phyloP scores from a whole-genome alignment of 768 basidiomycete genomes.

The Paxillus involutus region DNA sequence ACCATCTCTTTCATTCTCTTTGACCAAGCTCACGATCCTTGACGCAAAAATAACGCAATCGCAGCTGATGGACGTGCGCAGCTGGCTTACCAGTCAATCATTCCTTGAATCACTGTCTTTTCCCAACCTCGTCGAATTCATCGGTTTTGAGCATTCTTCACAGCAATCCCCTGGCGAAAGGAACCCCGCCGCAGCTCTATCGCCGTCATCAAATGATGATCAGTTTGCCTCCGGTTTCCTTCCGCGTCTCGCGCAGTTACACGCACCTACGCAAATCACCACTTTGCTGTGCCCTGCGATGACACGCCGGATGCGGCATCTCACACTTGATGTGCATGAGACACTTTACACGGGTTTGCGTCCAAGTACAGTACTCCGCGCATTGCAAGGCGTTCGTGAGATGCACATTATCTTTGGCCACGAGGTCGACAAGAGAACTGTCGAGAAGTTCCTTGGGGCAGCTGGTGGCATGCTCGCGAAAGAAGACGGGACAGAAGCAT shows the following conservation, averaged over 20 bases:
- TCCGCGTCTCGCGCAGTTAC: slow-evolving; percentile 26
- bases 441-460: slow-evolving; percentile 29
- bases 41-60: slow-evolving; percentile 23
- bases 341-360: slow-evolving; percentile 31
- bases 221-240: slow-evolving; percentile 10
- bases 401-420: slow-evolving; percentile 29
- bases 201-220: background rate
- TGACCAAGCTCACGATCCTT: slow-evolving; percentile 28
- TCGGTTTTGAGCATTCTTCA: background rate
- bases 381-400: slow-evolving; percentile 26
- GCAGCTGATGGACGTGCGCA: slow-evolving; percentile 17
- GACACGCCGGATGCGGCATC: slow-evolving; percentile 15
- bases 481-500: slow-evolving; percentile 4
- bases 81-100: slow-evolving; percentile 24
- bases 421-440: slow-evolving; percentile 34
- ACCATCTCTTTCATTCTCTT: slow-evolving; percentile 18
- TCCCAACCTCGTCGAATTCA: slow-evolving; percentile 23
- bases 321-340: slow-evolving; percentile 24
- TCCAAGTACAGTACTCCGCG: slow-evolving; percentile 25
- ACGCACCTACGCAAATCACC: slow-evolving; percentile 25
- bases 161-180: slow-evolving; percentile 9
- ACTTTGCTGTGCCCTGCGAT: slow-evolving; percentile 18
- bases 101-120: slow-evolving; percentile 28
- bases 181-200: background rate
- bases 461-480: slow-evolving; percentile 23